Percentiles rank a stretch among this genome's conserved stretches.
Conservation (phyloP, 129 eudicot species). For the Ambrosia trifida region DNA sequence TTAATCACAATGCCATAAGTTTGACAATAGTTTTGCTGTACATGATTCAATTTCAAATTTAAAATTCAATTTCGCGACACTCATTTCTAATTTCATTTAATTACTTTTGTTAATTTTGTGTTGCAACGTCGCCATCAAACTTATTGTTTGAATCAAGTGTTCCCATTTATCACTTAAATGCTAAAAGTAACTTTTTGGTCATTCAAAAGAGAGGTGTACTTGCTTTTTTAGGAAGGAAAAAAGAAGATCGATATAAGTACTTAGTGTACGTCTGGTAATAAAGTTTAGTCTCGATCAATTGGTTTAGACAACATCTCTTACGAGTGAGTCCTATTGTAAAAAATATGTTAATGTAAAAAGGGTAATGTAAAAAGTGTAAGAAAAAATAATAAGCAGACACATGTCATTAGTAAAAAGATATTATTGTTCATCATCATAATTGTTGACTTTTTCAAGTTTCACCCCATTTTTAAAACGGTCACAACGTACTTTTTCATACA, state of each 20-base stretch:
- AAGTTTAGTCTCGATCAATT: background rate
- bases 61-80: slow-evolving; percentile 2
- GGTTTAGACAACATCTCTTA: background rate
- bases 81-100: slow-evolving; percentile 12
- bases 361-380: too few relatives aligned
- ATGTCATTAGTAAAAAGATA: too few relatives aligned
- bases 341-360: too few relatives aligned
- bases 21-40: background rate
- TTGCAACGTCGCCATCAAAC: slow-evolving; percentile 25
- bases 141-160: slow-evolving; percentile 22
- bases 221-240: background rate
- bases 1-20: background rate
- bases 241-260: background rate
- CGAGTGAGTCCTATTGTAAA: too few relatives aligned
- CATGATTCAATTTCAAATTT: background rate
- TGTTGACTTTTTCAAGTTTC: too few relatives aligned
- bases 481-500: too few relatives aligned
- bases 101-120: slow-evolving; percentile 11
- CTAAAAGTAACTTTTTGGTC: slow-evolving; percentile 13
- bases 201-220: slow-evolving; percentile 4
- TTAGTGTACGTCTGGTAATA: background rate
- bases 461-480: too few relatives aligned
- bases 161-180: slow-evolving; percentile 17
- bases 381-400: too few relatives aligned
- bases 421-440: too few relatives aligned